These are phyloP conservation scores for Termitomyces bulborhizus DNA, from an alignment of 768 basidiomycete genomes.

Conservation along the genomic window DNA sequence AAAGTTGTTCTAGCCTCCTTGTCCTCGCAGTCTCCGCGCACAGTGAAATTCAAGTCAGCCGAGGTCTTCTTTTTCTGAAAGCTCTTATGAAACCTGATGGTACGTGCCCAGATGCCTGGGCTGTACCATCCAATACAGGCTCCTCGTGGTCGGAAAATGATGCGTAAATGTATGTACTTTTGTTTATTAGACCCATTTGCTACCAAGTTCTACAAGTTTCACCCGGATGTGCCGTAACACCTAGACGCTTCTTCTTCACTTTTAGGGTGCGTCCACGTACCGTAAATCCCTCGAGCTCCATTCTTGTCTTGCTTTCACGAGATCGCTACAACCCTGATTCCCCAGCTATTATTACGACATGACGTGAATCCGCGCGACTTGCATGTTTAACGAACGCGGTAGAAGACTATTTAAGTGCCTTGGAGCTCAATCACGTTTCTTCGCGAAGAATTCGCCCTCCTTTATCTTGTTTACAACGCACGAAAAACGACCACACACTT, in stretches of 20 bases:
- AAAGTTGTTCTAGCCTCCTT: neutral
- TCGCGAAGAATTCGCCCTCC: neutral
- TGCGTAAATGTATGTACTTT: neutral
- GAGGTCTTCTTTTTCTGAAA: neutral
- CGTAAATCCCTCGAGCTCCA: neutral
- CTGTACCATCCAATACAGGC: neutral
- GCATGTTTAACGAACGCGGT: neutral
- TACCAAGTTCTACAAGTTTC: neutral
- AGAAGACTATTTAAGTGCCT: neutral
- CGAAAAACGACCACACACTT: neutral
- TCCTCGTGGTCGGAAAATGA: neutral
- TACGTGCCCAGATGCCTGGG: neutral
- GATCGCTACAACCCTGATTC: constrained; percentile 6
- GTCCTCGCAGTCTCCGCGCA: neutral
- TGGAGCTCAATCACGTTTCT: neutral
- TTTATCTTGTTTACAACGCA: neutral
- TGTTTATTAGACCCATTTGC: neutral
- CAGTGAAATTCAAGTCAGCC: neutral
- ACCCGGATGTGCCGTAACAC: neutral
- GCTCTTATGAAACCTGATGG: too few species aligned
- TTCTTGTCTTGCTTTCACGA: neutral
- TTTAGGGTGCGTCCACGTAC: neutral
- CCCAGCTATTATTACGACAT: neutral
- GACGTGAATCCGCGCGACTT: neutral
- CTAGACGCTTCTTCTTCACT: neutral